Base-by-base conservation (phyloP, 768 basidiomycete genomes). In the Trametes cingulata region DNA sequence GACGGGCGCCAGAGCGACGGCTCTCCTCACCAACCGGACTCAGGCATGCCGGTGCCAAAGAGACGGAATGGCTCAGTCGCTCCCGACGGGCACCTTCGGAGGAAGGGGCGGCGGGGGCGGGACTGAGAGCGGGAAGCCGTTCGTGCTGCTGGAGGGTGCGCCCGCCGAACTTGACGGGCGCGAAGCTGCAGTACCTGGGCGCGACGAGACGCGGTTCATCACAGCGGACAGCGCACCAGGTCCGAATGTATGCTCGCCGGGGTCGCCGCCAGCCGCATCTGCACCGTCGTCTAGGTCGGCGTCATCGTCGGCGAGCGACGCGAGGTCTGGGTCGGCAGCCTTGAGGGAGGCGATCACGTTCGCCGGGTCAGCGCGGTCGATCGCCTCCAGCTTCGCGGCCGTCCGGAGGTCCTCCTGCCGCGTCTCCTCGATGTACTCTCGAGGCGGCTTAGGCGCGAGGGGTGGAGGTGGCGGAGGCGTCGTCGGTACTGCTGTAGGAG, bases 351-450 rank as follows among this genome's bases (percentile, higher is more conserved):
- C 77, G 43, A 73, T 70, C 46, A 73, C 72, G 35, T 36, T n/a
- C 43, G 59, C 63, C 20, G 62, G 53, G 19, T 64, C 64, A 36
- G 40, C 58, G 15, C 59, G 54, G 58, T 68, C 70, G 45, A 66
- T 69, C 17, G 68, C 69, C 47, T 69, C 56, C 40, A 71, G 53
- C 66, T 68, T 64, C 27, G 71, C 72, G 6, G 80, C 80, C 12
- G 85, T 77, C 15, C 87, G 80, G 15, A 81, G 75, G 64, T 93
- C 88, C 65, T 87, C 90, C 65, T 87, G 86, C 61, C 83, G 86
- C 17, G 91, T 93, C 74, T 93, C 88, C 63, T 87, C 83, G 61
- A 93, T 91, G 69, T 93, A 93, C 55, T 89, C 86, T 6, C 71
- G 83, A 9, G 91, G 91, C 1, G 91, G 91, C 51, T 86, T 84